Evolutionary conservation across 768 basidiomycete genomes (phyloP).

Genomic region (Hericium rajendrae): DNA sequence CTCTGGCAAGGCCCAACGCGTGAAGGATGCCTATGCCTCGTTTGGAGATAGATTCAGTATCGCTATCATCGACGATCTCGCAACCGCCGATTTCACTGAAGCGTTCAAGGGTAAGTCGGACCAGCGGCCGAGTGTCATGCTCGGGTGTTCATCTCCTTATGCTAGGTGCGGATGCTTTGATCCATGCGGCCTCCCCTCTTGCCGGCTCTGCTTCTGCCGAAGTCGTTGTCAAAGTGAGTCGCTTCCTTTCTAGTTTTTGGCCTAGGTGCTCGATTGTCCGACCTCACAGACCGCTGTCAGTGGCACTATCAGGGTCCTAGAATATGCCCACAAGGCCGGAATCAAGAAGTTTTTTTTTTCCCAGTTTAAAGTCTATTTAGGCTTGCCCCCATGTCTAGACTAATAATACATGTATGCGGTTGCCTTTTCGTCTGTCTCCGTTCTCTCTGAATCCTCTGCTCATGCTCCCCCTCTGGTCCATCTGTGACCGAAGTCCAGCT

Average conservation of each 20-base stretch:
- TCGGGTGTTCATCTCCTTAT: not conserved
- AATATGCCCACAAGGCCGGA: not conserved
- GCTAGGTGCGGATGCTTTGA: constrained; percentile 8
- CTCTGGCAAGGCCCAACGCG: constrained; percentile 1
- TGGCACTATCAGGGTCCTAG: constrained; percentile 10
- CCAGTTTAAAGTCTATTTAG: no score
- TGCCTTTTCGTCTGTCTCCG: no score
- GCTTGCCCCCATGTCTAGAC: no score
- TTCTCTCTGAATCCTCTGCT: no score
- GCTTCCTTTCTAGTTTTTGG: not conserved
- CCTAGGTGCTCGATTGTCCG: not conserved
- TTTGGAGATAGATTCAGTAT: constrained; percentile 12
- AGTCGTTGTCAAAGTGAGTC: not conserved
- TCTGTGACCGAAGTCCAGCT: no score
- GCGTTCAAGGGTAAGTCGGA: constrained; percentile 13
- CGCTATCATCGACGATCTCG: constrained; percentile 14
- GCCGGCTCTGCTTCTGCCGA: not conserved
- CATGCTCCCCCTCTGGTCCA: no score
- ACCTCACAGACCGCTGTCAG: constrained; percentile 3
- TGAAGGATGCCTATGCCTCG: not conserved
- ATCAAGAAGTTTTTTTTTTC: no score
- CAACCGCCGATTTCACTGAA: constrained; percentile 12
- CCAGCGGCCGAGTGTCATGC: no score
- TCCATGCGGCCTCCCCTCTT: constrained; percentile 12
- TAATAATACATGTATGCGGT: no score